phyloP scores from a whole-genome alignment of 495 filamentous ascomycete species.

The Penicillium lagena region DNA sequence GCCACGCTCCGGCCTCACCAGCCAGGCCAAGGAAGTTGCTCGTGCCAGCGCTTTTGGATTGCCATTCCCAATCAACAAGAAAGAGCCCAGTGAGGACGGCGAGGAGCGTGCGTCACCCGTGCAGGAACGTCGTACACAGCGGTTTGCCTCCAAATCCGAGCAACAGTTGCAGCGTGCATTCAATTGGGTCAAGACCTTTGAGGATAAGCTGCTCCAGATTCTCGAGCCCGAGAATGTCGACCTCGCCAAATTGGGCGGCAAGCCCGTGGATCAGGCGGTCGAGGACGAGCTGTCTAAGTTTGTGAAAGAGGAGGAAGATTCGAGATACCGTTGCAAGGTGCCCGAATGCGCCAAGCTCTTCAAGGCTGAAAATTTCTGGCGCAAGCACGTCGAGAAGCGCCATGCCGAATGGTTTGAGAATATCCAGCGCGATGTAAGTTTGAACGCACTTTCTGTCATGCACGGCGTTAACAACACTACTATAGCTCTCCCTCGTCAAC shows the following conservation, averaged over 20 bases:
- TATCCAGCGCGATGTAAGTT: slow-evolving; percentile 74
- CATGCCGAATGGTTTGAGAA: slow-evolving; percentile 82
- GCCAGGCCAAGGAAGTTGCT: slow-evolving; percentile 76
- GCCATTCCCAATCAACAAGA: slow-evolving; percentile 75
- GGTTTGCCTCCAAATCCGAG: slow-evolving; percentile 66
- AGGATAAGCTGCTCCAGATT: slow-evolving; percentile 90
- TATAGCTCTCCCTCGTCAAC: slow-evolving; percentile 79
- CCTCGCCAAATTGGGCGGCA: slow-evolving; percentile 81
- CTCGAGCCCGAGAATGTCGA: slow-evolving; percentile 86
- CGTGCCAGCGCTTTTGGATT: slow-evolving; percentile 72
- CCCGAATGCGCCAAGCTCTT: slow-evolving; percentile 95
- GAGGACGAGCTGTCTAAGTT: slow-evolving; percentile 81
- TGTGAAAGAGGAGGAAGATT: slow-evolving; percentile 94
- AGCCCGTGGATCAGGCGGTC: slow-evolving; percentile 74
- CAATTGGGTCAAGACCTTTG: slow-evolving; percentile 99
- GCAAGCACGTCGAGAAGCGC: slow-evolving; percentile 95
- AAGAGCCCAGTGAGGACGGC: slow-evolving; percentile 54
- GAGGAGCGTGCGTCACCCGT: slow-evolving; percentile 58
- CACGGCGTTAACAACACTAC: not conserved
- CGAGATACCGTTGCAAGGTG: slow-evolving; percentile 93
- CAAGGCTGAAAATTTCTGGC: slow-evolving; percentile 95
- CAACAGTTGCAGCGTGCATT: slow-evolving; percentile 89
- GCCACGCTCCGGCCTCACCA: slow-evolving; percentile 74
- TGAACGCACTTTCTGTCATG: not conserved
- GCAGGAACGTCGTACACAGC: slow-evolving; percentile 60